A percentile compares a stretch with the other conserved stretches of the same genome.
Evolutionary conservation across 257 asterid species (phyloP).

Genomic region (Solanum microdontum): DNA sequence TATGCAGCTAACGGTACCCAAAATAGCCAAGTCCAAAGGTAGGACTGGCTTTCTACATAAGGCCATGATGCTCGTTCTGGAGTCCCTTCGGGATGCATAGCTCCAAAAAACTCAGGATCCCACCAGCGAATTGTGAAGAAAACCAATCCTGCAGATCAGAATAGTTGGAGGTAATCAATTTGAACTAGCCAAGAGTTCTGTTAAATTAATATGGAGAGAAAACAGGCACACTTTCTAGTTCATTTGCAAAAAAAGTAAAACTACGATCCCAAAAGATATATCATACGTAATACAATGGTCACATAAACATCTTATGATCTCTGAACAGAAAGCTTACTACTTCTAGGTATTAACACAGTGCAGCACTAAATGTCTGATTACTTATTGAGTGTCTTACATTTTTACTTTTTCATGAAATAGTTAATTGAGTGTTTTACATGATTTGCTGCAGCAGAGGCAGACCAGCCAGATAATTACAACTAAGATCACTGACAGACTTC

Average conservation of each 20-base stretch:
- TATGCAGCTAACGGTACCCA: constrained; percentile 74
- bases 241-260: neutral
- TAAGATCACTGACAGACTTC: neutral
- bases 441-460: neutral
- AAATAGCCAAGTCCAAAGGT: constrained; percentile 95
- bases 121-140: constrained; percentile 98
- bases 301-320: neutral
- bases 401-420: neutral
- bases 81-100: constrained; percentile 83
- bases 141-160: constrained; percentile 61
- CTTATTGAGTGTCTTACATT: neutral
- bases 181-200: neutral
- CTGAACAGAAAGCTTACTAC: neutral
- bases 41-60: constrained; percentile 56
- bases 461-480: neutral
- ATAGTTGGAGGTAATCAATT: neutral
- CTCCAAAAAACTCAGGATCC: constrained; percentile 77
- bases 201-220: neutral
- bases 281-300: neutral
- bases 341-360: neutral
- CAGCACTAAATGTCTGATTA: neutral
- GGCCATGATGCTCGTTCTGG: constrained; percentile 72
- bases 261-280: neutral
- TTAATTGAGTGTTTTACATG: neutral
- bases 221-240: neutral